Percentiles rank a stretch among this genome's conserved stretches.
phyloP scores from a whole-genome alignment of 129 eudicot genomes.

The Saussurea involucrata region DNA sequence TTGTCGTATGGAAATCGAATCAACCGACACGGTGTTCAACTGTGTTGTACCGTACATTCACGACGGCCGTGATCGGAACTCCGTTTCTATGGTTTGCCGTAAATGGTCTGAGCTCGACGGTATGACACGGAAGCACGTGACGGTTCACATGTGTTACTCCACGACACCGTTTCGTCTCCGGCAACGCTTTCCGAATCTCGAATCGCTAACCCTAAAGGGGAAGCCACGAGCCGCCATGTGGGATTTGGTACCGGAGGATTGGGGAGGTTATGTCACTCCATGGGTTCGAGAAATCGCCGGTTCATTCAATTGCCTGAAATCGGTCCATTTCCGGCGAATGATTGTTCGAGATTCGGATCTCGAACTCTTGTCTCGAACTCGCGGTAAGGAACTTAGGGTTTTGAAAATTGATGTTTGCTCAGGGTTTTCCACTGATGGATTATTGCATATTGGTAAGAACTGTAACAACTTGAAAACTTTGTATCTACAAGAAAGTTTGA shows the following conservation, averaged over 20 bases:
- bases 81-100: constrained; percentile 28
- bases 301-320: constrained; percentile 19
- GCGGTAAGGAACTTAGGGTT: constrained; percentile 27
- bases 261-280: constrained; percentile 35
- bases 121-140: constrained; percentile 30
- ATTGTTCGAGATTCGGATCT: constrained; percentile 33
- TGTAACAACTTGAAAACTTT: constrained; percentile 42
- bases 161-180: constrained; percentile 25
- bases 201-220: constrained; percentile 32
- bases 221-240: constrained; percentile 41
- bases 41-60: constrained; percentile 30
- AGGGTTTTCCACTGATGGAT: constrained; percentile 28
- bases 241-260: constrained; percentile 28
- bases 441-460: constrained; percentile 16
- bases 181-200: constrained; percentile 25
- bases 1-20: not conserved
- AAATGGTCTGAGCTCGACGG: constrained; percentile 40
- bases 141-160: constrained; percentile 27
- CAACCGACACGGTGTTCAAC: constrained; percentile 27
- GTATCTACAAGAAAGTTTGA: constrained; percentile 59
- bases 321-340: constrained; percentile 34
- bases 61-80: constrained; percentile 27
- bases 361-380: constrained; percentile 7
- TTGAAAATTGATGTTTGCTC: constrained; percentile 35
- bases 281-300: constrained; percentile 22